Percentiles rank a stretch among this genome's conserved stretches.
Conservation (phyloP, 1,284 basidiomycete genomes). For the Phenoliferia sp. region DNA sequence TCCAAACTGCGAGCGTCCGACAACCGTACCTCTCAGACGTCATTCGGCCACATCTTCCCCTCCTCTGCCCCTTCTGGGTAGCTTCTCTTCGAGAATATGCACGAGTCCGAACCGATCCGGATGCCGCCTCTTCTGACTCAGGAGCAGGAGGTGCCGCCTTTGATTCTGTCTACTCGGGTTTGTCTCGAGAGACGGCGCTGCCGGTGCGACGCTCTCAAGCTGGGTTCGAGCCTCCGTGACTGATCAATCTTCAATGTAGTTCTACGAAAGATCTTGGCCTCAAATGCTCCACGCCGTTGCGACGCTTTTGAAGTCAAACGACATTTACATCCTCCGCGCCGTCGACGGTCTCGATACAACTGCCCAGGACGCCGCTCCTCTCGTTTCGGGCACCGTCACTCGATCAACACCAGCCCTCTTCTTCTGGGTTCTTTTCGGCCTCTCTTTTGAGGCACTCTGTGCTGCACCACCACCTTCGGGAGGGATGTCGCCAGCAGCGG, state of each 20-base stretch:
- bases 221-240: not conserved
- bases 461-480: conserved; percentile 56
- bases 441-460: conserved; percentile 84
- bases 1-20: conserved; percentile 70
- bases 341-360: conserved; percentile 67
- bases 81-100: conserved; percentile 87
- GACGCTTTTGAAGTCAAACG: conserved; percentile 66
- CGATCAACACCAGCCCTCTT: conserved; percentile 63
- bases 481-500: conserved; percentile 37
- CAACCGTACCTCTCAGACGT: conserved; percentile 77
- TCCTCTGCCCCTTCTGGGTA: conserved; percentile 81
- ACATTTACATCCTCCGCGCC: conserved; percentile 65
- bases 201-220: conserved; percentile 56
- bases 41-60: conserved; percentile 70
- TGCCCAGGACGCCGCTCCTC: conserved; percentile 13
- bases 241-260: conserved; percentile 51
- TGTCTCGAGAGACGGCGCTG: conserved; percentile 83
- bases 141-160: conserved; percentile 44
- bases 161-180: conserved; percentile 75
- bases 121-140: conserved; percentile 61
- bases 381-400: conserved; percentile 25
- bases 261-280: conserved; percentile 78
- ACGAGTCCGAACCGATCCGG: conserved; percentile 79
- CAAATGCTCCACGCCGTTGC: conserved; percentile 83
- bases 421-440: conserved; percentile 86